A percentile compares a stretch with the other conserved stretches of the same genome.
Evolutionary conservation across 2,329 filamentous ascomycete species (phyloP).

Genomic region (Penicillium expansum): DNA sequence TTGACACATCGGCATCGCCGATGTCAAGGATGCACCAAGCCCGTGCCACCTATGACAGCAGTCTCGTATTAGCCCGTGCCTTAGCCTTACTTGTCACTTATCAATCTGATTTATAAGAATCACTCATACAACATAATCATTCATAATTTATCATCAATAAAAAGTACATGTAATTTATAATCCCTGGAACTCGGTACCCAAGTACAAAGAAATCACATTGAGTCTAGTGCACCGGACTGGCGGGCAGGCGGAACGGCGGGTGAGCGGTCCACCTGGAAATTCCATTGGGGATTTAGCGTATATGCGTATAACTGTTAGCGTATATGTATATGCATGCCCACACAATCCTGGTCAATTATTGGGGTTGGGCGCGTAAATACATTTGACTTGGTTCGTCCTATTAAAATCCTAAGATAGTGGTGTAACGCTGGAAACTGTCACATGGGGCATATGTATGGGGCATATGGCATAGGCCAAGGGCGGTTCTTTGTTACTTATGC

Average conservation of each 20-base stretch:
- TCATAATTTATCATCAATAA: neutral
- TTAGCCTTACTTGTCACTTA: neutral
- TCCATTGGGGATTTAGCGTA: neutral
- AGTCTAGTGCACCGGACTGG: neutral
- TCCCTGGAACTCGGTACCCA: neutral
- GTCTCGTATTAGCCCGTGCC: neutral
- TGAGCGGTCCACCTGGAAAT: neutral
- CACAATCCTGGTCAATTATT: neutral
- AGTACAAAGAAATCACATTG: neutral
- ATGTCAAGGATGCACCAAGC: neutral
- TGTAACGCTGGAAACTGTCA: slow-evolving; percentile 1
- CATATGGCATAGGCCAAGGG: too few relatives aligned
- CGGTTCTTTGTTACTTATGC: neutral
- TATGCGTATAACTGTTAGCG: neutral
- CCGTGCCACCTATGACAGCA: slow-evolving; percentile 1
- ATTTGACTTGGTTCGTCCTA: neutral
- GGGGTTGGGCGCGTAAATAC: neutral
- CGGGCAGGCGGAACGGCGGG: slow-evolving; percentile 7
- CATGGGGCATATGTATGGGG: neutral
- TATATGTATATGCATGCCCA: neutral
- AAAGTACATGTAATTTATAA: neutral
- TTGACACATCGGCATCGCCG: slow-evolving; percentile 1
- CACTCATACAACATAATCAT: neutral
- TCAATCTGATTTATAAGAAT: neutral
- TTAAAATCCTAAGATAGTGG: neutral